These are phyloP conservation scores for Tolypocladium ophioglossoides DNA, from an alignment of 2,329 filamentous ascomycete genomes.

Conservation along the genomic window DNA sequence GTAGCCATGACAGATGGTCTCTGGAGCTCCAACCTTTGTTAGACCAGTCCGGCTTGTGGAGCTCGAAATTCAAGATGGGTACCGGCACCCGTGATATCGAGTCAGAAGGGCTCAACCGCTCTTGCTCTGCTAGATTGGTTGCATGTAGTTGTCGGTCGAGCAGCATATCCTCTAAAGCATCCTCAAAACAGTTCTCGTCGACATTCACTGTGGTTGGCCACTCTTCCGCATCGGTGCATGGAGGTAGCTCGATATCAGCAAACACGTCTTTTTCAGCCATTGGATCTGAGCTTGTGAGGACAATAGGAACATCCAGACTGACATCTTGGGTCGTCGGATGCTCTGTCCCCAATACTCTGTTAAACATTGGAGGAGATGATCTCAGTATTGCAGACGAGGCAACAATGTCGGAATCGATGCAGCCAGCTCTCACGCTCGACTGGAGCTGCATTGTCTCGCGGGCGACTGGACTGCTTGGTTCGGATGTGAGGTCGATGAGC, in stretches of 20 bases:
- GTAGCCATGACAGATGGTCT: constrained; percentile 16
- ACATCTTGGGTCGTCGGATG: background rate
- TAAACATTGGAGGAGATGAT: constrained; percentile 4
- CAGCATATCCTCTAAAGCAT: constrained; percentile 12
- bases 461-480: constrained; percentile 15
- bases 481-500: constrained; percentile 18
- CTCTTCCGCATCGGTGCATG: background rate
- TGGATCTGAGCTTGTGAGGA: constrained; percentile 8
- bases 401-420: constrained; percentile 11
- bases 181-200: constrained; percentile 10
- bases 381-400: constrained; percentile 5
- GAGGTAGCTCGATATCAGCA: background rate
- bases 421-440: constrained; percentile 1
- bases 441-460: constrained; percentile 2
- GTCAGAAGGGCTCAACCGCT: constrained; percentile 15
- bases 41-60: constrained; percentile 13
- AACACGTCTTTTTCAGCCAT: background rate
- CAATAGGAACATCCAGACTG: constrained; percentile 14
- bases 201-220: background rate
- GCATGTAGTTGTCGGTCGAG: constrained; percentile 4
- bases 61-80: constrained; percentile 16
- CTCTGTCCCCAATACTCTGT: background rate
- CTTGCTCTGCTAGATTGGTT: constrained; percentile 13
- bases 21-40: constrained; percentile 6
- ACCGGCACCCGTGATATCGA: constrained; percentile 16